Percentiles rank a stretch among this genome's conserved stretches.
Evolutionary conservation across 2,329 filamentous ascomycete species (phyloP).

Genomic region (Neophaeococcomyces mojaviensis): DNA sequence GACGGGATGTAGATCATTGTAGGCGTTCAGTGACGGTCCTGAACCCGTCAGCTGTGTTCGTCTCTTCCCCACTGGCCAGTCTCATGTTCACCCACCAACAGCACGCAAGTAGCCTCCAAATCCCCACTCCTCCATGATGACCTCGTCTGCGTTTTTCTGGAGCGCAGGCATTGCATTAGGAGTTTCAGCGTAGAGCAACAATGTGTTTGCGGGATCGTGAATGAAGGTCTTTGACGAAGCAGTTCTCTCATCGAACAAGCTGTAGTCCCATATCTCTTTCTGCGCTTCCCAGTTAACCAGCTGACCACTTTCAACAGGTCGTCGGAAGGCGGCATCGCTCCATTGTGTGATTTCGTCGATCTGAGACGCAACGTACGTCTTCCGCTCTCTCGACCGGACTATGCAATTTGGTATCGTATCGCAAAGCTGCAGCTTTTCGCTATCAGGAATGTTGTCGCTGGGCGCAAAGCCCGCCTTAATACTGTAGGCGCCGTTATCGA

Average conservation of each 20-base stretch:
- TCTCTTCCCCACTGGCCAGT: background rate
- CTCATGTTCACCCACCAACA: constrained; percentile 45
- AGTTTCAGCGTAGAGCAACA: constrained; percentile 75
- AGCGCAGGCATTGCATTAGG: constrained; percentile 73
- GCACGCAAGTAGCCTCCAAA: constrained; percentile 79
- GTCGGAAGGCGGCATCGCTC: constrained; percentile 76
- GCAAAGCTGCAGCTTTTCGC: constrained; percentile 44
- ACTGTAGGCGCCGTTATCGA: constrained; percentile 89
- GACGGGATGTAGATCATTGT: constrained; percentile 65
- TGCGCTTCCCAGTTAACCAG: constrained; percentile 95
- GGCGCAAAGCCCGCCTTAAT: constrained; percentile 80
- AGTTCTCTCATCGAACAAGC: constrained; percentile 68
- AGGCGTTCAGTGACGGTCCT: constrained; percentile 73
- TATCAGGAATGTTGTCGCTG: constrained; percentile 32
- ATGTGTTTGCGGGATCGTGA: constrained; percentile 67
- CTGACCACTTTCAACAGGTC: constrained; percentile 90
- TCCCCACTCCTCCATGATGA: constrained; percentile 94
- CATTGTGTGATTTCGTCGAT: constrained; percentile 76
- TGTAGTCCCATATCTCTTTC: constrained; percentile 89
- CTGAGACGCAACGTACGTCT: constrained; percentile 72
- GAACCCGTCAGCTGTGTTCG: constrained; percentile 6
- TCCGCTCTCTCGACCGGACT: constrained; percentile 70
- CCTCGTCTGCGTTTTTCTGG: constrained; percentile 87
- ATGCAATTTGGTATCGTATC: constrained; percentile 79
- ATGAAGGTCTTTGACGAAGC: constrained; percentile 42